Evolutionary conservation across 75 land plant species (phyloP), one percentile per base, ranked within the genome.

Genomic region (Selaginella moellendorffii): DNA sequence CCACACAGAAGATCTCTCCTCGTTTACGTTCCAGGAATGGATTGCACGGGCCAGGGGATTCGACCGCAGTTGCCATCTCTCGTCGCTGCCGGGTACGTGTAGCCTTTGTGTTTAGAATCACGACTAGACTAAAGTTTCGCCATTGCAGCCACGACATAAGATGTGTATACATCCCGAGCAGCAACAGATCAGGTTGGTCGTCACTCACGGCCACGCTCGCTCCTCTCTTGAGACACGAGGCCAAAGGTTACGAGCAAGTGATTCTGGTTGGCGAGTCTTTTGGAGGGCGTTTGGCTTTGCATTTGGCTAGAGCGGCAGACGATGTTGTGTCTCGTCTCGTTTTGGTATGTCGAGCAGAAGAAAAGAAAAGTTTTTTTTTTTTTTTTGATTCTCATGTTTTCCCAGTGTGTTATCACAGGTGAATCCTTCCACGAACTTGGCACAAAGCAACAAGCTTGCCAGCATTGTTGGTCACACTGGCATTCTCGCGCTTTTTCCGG

Each of bases 231-330:
- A 61, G 65, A 28, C 12, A 31, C 27, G 77, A 75, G 64, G 65
- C 31, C 1, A 29, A 14, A 54, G 26, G n/a, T 25, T 27, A 71
- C 28, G 52, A 63, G 1, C 75, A 75, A 28, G 30, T 71, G 56
- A 75, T 74, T 42, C 65, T 75, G 53, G 27, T 75, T 28, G 77
- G 77, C 0, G 77, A 75, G 62, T 75, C 77, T 30, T 75, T 75
- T 71, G 77, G 77, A 30, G 77, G 65, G 5, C 66, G 68, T 22
- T 54, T 75, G 24, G 74, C 77, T 20, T 54, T 75, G 26, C 77
- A 54, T 9, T 61, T 75, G 36, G 74, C 74, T 25, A 28, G 31
- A 25, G 74, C 69, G n/a, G 73, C 77, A 24, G 69, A 63, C 24
- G 53, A 74, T 27, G 27, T 75, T 58, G 67, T 71, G 20, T 75